Percentiles rank a stretch among this genome's conserved stretches.
Conservation (phyloP, 2,329 filamentous ascomycete species). For the Colletotrichum falcatum region DNA sequence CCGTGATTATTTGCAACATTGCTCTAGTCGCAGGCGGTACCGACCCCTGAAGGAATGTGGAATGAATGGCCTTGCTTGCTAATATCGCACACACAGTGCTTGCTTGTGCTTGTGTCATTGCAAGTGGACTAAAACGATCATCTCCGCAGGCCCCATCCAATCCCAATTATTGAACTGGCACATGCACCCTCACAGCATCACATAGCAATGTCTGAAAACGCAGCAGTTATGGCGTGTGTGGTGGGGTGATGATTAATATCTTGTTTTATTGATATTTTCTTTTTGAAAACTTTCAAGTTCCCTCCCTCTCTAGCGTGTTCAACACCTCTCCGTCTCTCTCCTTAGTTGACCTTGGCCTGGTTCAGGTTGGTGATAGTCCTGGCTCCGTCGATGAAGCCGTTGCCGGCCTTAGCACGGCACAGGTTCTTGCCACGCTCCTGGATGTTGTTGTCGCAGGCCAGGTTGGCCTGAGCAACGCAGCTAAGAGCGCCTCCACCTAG, state of each 20-base stretch:
- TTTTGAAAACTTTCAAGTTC: no score
- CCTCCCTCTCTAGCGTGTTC: no score
- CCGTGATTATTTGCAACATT: not conserved
- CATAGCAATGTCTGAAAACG: no score
- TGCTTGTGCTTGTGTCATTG: not conserved
- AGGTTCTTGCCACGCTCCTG: conserved; percentile 46
- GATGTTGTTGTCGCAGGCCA: conserved; percentile 45
- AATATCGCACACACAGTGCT: not conserved
- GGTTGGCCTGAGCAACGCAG: conserved; percentile 45
- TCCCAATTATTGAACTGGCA: no score
- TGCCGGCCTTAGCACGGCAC: conserved; percentile 45
- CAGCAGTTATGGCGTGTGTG: no score
- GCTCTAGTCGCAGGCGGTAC: not conserved
- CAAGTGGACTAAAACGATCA: not conserved
- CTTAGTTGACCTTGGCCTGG: conserved; percentile 46
- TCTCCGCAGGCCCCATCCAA: no score
- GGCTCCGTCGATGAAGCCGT: conserved; percentile 46
- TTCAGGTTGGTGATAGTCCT: conserved; percentile 43
- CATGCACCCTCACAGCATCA: no score
- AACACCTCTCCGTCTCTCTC: not conserved
- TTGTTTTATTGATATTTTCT: no score
- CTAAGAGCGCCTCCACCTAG: conserved; percentile 45
- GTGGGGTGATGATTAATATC: not conserved
- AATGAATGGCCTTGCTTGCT: not conserved
- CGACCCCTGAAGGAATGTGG: not conserved